Conservation (phyloP, 257 asterid species). For the Phtheirospermum japonicum region DNA sequence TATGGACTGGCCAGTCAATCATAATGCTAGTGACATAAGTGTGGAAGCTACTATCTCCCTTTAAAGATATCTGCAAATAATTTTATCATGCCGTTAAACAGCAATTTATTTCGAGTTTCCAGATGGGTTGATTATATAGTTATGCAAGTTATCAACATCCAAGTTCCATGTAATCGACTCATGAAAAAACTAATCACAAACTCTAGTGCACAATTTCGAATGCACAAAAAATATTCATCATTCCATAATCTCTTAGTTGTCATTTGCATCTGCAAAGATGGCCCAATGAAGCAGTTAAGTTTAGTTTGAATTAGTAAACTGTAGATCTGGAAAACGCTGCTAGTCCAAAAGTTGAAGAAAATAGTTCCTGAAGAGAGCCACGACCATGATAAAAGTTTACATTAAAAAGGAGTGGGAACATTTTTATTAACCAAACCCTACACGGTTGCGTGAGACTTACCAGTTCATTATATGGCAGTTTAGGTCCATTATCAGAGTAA, state of each 20-base stretch:
- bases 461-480: constrained; percentile 74
- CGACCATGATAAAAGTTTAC: constrained; percentile 14
- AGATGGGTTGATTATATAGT: too few species aligned
- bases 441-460: constrained; percentile 41
- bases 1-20: too few species aligned
- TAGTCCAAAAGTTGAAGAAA: constrained; percentile 15
- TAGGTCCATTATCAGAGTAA: constrained; percentile 83
- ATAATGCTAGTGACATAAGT: too few species aligned
- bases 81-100: too few species aligned
- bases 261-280: constrained; percentile 23
- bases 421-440: constrained; percentile 8
- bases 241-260: constrained; percentile 17
- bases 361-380: constrained; percentile 21
- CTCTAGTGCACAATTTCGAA: constrained; percentile 6
- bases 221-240: constrained; percentile 1
- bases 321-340: neutral
- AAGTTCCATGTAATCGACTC: too few species aligned
- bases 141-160: too few species aligned
- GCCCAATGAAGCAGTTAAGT: constrained; percentile 16
- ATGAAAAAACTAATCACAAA: neutral
- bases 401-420: constrained; percentile 1
- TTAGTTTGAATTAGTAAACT: constrained; percentile 5
- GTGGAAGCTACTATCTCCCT: too few species aligned
- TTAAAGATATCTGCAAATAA: too few species aligned
- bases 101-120: too few species aligned